Percentiles rank a stretch among this genome's conserved stretches.
phyloP scores from a whole-genome alignment of 495 filamentous ascomycete genomes.

The Lindgomyces ingoldianus region DNA sequence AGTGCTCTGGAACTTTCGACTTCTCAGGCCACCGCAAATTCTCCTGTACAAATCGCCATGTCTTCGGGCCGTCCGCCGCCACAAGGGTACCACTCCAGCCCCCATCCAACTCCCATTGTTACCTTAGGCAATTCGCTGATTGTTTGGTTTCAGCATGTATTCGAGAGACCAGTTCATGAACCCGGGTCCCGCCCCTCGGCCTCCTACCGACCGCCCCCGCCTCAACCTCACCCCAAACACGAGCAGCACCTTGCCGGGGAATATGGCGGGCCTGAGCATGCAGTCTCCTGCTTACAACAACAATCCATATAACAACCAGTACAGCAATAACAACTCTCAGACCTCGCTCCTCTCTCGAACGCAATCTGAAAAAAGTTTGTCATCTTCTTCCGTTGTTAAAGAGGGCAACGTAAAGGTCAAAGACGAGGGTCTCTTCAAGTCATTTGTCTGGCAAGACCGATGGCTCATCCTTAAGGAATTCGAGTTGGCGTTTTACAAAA shows the following conservation, averaged over 20 bases:
- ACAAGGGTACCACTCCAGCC: not conserved
- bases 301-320: slow-evolving; percentile 44
- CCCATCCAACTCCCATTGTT: not conserved
- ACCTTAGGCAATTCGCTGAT: slow-evolving; percentile 10
- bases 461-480: slow-evolving; percentile 86
- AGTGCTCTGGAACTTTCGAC: slow-evolving; percentile 13
- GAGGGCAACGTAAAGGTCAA: slow-evolving; percentile 84
- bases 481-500: slow-evolving; percentile 88
- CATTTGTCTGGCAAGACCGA: slow-evolving; percentile 87
- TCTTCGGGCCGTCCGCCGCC: not conserved
- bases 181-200: slow-evolving; percentile 88
- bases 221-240: slow-evolving; percentile 72
- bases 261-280: slow-evolving; percentile 72
- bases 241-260: slow-evolving; percentile 66
- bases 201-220: slow-evolving; percentile 77
- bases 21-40: not conserved
- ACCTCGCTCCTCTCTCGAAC: slow-evolving; percentile 57
- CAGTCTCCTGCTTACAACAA: slow-evolving; percentile 64
- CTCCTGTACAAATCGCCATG: slow-evolving; percentile 17
- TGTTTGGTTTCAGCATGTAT: slow-evolving; percentile 43
- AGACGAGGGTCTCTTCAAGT: slow-evolving; percentile 77
- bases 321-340: slow-evolving; percentile 57
- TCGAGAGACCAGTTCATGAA: slow-evolving; percentile 76
- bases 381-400: slow-evolving; percentile 73
- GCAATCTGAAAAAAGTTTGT: slow-evolving; percentile 59